These are phyloP conservation scores for Thymus quinquecostatus DNA, from an alignment of 257 asterid species.

Conservation along the genomic window DNA sequence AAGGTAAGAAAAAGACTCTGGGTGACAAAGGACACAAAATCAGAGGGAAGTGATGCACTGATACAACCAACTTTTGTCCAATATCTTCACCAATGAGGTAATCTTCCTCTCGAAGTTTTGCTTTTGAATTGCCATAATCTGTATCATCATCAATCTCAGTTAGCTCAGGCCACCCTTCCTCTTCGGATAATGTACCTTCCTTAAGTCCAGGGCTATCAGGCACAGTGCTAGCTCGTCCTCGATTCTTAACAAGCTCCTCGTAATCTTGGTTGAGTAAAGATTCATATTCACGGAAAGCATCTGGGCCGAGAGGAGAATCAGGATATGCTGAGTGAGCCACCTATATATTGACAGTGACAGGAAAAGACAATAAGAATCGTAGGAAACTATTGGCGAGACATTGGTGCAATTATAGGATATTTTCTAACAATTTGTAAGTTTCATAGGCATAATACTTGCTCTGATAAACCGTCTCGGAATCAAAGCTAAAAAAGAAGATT, in stretches of 20 bases:
- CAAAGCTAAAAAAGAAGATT: background rate
- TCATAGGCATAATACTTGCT: too few relatives aligned
- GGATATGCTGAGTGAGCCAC: slow-evolving; percentile 91
- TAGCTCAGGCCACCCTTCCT: slow-evolving; percentile 78
- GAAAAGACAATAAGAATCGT: slow-evolving; percentile 15
- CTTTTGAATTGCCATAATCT: slow-evolving; percentile 43
- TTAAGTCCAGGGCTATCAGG: slow-evolving; percentile 36
- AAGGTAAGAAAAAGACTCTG: slow-evolving; percentile 91
- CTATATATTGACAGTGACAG: slow-evolving; percentile 41
- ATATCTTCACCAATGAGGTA: slow-evolving; percentile 47
- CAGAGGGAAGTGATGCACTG: slow-evolving; percentile 89
- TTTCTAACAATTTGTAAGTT: background rate
- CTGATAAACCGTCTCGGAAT: too few relatives aligned
- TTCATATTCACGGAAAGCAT: slow-evolving; percentile 89
- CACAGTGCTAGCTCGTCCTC: slow-evolving; percentile 35
- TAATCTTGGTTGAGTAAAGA: slow-evolving; percentile 86
- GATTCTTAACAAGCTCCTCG: slow-evolving; percentile 79
- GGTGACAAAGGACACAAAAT: slow-evolving; percentile 89
- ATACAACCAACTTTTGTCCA: slow-evolving; percentile 61
- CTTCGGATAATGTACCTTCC: slow-evolving; percentile 50
- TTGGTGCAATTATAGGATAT: background rate
- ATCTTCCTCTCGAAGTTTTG: slow-evolving; percentile 42
- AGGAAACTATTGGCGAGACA: background rate
- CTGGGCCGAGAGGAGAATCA: slow-evolving; percentile 98
- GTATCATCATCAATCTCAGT: slow-evolving; percentile 56